Conservation (phyloP, 257 asterid species). For the Datura wrightii region DNA sequence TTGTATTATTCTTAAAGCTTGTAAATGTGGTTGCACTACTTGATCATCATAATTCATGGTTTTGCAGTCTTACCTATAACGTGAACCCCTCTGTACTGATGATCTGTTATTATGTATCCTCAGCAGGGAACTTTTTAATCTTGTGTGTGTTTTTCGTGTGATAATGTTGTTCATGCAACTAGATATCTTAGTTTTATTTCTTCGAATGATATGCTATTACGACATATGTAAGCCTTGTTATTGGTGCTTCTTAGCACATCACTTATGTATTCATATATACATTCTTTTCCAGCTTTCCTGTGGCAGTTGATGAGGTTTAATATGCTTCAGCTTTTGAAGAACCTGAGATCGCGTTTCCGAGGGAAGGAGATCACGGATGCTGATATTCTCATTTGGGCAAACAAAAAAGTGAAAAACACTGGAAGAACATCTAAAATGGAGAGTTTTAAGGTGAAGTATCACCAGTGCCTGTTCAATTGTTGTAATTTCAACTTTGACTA, state of each 20-base stretch:
- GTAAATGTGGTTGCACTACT: background rate
- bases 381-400: conserved; percentile 93
- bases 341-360: conserved; percentile 82
- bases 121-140: background rate
- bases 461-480: conserved; percentile 20
- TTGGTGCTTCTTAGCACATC: conserved; percentile 2
- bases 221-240: background rate
- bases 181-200: conserved; percentile 14
- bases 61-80: background rate
- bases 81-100: background rate
- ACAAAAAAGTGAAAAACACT: conserved; percentile 75
- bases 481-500: background rate
- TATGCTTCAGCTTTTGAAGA: conserved; percentile 96
- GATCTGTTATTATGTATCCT: conserved; percentile 21
- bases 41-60: background rate
- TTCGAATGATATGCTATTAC: background rate
- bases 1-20: conserved; percentile 16
- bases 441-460: conserved; percentile 80
- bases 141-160: background rate
- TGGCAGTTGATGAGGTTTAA: conserved; percentile 98
- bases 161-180: conserved; percentile 1
- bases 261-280: conserved; percentile 30
- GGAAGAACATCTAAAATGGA: conserved; percentile 80
- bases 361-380: conserved; percentile 90
- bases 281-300: conserved; percentile 75